Percentiles rank a stretch among this genome's conserved stretches.
Evolutionary conservation across 768 basidiomycete species (phyloP).

Genomic region (Leucocoprinus birnbaumii): DNA sequence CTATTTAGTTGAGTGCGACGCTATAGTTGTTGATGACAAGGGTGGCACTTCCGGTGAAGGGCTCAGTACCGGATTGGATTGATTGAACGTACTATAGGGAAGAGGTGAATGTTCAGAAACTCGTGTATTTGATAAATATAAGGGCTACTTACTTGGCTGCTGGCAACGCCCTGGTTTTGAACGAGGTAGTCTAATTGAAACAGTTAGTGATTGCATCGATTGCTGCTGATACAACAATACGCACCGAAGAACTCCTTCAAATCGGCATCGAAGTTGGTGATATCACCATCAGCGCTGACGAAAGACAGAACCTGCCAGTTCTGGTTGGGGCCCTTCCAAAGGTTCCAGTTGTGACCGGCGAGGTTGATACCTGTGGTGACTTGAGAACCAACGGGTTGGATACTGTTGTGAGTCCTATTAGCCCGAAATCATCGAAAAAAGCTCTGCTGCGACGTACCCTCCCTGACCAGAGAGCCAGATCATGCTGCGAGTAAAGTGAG

Average conservation of each 20-base stretch:
- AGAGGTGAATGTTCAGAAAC: background rate
- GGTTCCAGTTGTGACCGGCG: constrained; percentile 51
- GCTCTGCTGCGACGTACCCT: constrained; percentile 31
- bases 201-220: background rate
- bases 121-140: background rate
- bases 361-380: constrained; percentile 36
- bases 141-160: constrained; percentile 34
- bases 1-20: constrained; percentile 10
- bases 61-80: constrained; percentile 54
- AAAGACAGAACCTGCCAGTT: constrained; percentile 60
- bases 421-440: background rate
- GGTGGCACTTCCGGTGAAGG: constrained; percentile 48
- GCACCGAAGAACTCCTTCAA: constrained; percentile 54
- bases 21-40: constrained; percentile 32
- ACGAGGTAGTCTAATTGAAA: constrained; percentile 39
- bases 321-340: constrained; percentile 51
- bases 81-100: constrained; percentile 43
- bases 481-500: constrained; percentile 35
- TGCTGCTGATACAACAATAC: constrained; percentile 11
- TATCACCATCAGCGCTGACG: constrained; percentile 43
- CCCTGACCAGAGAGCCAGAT: constrained; percentile 59
- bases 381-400: constrained; percentile 52
- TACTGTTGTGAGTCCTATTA: constrained; percentile 25
- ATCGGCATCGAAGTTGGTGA: constrained; percentile 49
- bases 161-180: constrained; percentile 41